Conservation (phyloP, 1,284 basidiomycete genomes). For the Sporisorium exsertum region DNA sequence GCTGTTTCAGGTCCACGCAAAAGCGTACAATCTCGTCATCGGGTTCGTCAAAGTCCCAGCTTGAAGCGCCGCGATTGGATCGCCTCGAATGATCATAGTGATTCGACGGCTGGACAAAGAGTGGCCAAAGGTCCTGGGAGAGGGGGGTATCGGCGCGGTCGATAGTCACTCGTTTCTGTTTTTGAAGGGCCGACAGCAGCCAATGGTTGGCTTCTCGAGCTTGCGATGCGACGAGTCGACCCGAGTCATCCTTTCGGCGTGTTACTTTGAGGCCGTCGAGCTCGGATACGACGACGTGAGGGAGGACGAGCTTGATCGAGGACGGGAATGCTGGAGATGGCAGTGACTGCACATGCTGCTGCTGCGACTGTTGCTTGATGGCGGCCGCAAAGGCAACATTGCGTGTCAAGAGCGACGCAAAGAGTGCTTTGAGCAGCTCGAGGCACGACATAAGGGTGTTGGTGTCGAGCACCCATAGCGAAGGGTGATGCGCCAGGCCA, state of each 20-base stretch:
- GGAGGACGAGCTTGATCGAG: slow-evolving; percentile 44
- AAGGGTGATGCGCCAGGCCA: slow-evolving; percentile 11
- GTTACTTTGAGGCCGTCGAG: slow-evolving; percentile 48
- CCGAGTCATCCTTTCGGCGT: slow-evolving; percentile 26
- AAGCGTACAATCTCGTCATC: slow-evolving; percentile 48
- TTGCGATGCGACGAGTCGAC: slow-evolving; percentile 29
- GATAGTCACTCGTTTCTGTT: slow-evolving; percentile 47
- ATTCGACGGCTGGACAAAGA: slow-evolving; percentile 30
- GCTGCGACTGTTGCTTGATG: slow-evolving; percentile 11
- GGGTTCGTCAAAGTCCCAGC: slow-evolving; percentile 10
- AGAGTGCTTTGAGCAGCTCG: slow-evolving; percentile 46
- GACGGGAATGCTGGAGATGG: slow-evolving; percentile 17
- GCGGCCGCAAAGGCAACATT: slow-evolving; percentile 17
- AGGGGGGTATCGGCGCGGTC: slow-evolving; percentile 20
- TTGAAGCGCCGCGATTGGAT: not conserved
- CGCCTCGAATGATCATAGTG: slow-evolving; percentile 23
- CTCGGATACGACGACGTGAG: slow-evolving; percentile 41
- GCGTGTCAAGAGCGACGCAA: slow-evolving; percentile 42
- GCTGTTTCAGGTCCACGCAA: slow-evolving; percentile 34
- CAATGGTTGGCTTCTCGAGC: slow-evolving; percentile 49
- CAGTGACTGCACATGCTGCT: slow-evolving; percentile 2
- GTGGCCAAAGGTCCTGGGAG: slow-evolving; percentile 29
- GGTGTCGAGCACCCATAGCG: slow-evolving; percentile 50
- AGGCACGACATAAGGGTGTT: slow-evolving; percentile 52
- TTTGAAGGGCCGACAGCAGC: slow-evolving; percentile 46